Evolutionary conservation across 2,329 filamentous ascomycete genomes (phyloP).

Genomic region (Diaporthe citrichinensis): DNA sequence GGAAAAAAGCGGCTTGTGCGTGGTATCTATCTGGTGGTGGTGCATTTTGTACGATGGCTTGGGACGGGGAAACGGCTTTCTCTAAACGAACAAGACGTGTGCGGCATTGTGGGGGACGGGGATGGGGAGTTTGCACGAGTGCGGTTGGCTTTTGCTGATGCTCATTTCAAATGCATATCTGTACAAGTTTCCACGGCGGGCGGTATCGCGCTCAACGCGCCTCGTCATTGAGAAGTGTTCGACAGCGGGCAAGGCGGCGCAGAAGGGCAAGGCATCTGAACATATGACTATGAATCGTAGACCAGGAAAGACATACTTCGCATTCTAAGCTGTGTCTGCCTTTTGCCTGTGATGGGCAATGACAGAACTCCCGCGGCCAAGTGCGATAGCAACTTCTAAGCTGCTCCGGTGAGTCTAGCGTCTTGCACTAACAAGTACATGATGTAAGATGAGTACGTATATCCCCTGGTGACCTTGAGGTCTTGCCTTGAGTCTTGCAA

Average conservation of each 20-base stretch:
- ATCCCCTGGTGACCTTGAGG: slow-evolving; percentile 36
- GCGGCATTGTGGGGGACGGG: not conserved
- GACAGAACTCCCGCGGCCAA: not conserved
- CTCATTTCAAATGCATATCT: slow-evolving; percentile 30
- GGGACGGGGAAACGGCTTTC: not conserved
- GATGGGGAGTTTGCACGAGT: not conserved
- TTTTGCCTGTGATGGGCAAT: not conserved
- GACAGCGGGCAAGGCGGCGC: slow-evolving; percentile 1
- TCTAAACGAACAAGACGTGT: not conserved
- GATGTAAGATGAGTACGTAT: slow-evolving; percentile 22
- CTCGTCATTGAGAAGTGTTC: not conserved
- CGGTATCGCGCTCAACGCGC: slow-evolving; percentile 14
- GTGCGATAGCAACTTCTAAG: slow-evolving; percentile 11
- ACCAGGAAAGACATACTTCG: slow-evolving; percentile 20
- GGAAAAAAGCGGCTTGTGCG: not conserved
- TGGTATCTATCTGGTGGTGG: not conserved
- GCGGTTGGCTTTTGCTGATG: slow-evolving; percentile 20
- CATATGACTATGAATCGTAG: slow-evolving; percentile 26
- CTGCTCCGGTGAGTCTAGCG: slow-evolving; percentile 10
- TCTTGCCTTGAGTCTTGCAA: slow-evolving; percentile 34
- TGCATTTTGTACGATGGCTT: slow-evolving; percentile 14
- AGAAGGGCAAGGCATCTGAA: slow-evolving; percentile 30
- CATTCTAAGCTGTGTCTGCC: slow-evolving; percentile 19
- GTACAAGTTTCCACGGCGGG: slow-evolving; percentile 30
- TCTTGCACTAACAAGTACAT: slow-evolving; percentile 10